Conservation (phyloP, 257 asterid genomes). For the Penstemon barbatus region DNA sequence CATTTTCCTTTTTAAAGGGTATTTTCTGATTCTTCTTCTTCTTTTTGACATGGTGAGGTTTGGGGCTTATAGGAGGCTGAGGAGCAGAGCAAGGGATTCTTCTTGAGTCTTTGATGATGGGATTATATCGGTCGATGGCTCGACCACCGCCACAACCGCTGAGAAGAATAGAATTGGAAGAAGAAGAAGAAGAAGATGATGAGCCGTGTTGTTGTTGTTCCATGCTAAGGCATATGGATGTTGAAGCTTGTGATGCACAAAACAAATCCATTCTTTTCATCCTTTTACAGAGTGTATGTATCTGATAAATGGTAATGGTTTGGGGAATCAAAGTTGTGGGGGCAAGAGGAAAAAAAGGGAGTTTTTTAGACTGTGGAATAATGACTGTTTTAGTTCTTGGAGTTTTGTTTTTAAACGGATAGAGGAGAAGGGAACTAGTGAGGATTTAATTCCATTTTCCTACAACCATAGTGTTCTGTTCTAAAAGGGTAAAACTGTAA, state of each 20-base stretch:
- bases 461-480: too few relatives aligned
- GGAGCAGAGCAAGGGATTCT: constrained; percentile 37
- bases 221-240: constrained; percentile 56
- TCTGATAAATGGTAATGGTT: constrained; percentile 12
- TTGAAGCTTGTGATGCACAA: constrained; percentile 68
- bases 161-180: constrained; percentile 31
- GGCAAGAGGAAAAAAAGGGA: background rate
- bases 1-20: constrained; percentile 25
- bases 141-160: constrained; percentile 50
- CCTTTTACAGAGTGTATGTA: constrained; percentile 12
- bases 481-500: too few relatives aligned
- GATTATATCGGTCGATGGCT: constrained; percentile 60
- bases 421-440: background rate
- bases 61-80: constrained; percentile 31
- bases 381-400: background rate
- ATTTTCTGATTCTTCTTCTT: constrained; percentile 23
- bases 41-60: constrained; percentile 18
- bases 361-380: constrained; percentile 12
- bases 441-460: too few relatives aligned
- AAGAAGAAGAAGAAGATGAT: constrained; percentile 33
- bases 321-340: constrained; percentile 40
- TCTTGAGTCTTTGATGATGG: constrained; percentile 49
- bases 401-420: background rate
- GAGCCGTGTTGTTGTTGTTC: constrained; percentile 31
- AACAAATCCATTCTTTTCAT: constrained; percentile 65